Evolutionary conservation across 257 asterid genomes (phyloP).

Genomic region (Schizonepeta tenuifolia): DNA sequence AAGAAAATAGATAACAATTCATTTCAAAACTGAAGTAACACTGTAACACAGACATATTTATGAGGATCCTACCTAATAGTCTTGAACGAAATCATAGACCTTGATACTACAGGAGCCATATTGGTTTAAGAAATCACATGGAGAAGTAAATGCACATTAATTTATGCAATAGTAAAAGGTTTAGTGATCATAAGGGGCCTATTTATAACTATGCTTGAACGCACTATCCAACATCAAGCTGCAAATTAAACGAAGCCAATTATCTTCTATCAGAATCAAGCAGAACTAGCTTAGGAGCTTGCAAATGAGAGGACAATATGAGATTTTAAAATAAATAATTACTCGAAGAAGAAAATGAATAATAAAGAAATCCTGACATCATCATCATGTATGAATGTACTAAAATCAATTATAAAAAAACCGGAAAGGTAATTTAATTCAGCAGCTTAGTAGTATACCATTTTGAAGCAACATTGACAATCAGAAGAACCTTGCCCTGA

Average conservation of each 20-base stretch:
- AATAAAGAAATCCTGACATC: not conserved
- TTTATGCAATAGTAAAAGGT: not conserved
- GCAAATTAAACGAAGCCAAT: not conserved
- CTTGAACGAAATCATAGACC: no score
- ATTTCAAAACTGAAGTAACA: no score
- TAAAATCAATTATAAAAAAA: not conserved
- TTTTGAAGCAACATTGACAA: slow-evolving; percentile 88
- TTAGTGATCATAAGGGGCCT: not conserved
- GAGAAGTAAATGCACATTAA: not conserved
- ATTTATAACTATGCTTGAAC: not conserved
- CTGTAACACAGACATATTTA: no score
- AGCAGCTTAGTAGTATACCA: slow-evolving; percentile 51
- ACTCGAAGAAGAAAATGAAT: not conserved
- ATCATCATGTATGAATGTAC: not conserved
- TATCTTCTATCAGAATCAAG: not conserved
- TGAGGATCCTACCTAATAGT: no score
- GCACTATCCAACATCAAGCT: not conserved
- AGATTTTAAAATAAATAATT: not conserved
- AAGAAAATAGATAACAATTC: no score
- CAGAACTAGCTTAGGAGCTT: not conserved
- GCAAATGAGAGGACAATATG: not conserved
- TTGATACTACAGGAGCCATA: no score
- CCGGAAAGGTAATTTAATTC: not conserved
- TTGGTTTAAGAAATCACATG: not conserved
- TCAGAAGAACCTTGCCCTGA: slow-evolving; percentile 72